phyloP scores from a whole-genome alignment of 139 green algal genomes.

The Picochlorum costavermella region DNA sequence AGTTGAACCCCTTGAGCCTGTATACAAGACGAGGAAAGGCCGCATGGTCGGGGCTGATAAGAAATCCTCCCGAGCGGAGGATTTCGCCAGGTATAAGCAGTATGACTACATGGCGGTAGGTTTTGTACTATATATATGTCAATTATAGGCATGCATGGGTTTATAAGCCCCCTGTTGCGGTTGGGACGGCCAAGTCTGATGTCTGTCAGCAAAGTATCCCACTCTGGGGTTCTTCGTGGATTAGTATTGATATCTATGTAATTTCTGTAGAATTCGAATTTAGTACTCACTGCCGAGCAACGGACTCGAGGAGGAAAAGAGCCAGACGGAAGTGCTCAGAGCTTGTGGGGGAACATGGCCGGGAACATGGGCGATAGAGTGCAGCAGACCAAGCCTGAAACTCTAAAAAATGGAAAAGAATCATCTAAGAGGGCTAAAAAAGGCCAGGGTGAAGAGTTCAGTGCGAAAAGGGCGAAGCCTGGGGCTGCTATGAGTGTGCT shows the following conservation, averaged over 20 bases:
- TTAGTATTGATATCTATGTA: not conserved
- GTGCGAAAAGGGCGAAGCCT: constrained; percentile 1
- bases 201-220: too few species aligned
- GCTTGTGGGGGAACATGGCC: constrained; percentile 69
- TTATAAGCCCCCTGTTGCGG: too few species aligned
- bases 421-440: constrained; percentile 50
- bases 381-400: constrained; percentile 45
- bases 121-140: not conserved
- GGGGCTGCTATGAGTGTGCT: constrained; percentile 50
- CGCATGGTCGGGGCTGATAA: not conserved
- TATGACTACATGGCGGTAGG: constrained; percentile 93
- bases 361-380: constrained; percentile 89
- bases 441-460: constrained; percentile 34
- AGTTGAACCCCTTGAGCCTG: too few species aligned
- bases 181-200: too few species aligned
- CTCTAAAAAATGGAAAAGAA: constrained; percentile 49
- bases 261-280: constrained; percentile 78
- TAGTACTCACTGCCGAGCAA: constrained; percentile 90
- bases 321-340: constrained; percentile 83
- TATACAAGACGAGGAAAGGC: not conserved
- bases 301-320: constrained; percentile 63
- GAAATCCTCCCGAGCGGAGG: constrained; percentile 33
- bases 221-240: too few species aligned
- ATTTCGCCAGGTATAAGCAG: constrained; percentile 78
- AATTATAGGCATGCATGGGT: not conserved